phyloP scores from a whole-genome alignment of 2,329 filamentous ascomycete genomes.

The Proliferodiscus dingleyae region DNA sequence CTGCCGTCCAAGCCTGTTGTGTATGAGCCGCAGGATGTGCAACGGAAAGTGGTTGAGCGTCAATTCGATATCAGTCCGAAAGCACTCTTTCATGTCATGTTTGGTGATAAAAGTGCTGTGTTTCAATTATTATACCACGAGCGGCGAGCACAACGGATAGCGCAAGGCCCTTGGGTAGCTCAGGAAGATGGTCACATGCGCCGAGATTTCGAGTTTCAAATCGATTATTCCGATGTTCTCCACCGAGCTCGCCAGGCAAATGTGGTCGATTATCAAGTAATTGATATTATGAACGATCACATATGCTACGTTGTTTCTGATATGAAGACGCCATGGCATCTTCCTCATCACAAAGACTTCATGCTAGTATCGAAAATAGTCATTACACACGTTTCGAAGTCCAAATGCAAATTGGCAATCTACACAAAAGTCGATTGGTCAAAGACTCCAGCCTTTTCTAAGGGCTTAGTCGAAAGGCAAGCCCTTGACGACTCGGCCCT shows the following conservation, averaged over 20 bases:
- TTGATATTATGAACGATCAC: constrained; percentile 78
- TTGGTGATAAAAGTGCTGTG: constrained; percentile 91
- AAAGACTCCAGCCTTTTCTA: constrained; percentile 56
- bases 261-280: constrained; percentile 77
- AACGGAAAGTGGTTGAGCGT: constrained; percentile 67
- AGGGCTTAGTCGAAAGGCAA: constrained; percentile 59
- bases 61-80: constrained; percentile 90
- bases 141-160: constrained; percentile 70
- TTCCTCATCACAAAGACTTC: constrained; percentile 76
- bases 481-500: constrained; percentile 71
- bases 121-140: constrained; percentile 90
- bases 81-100: constrained; percentile 90
- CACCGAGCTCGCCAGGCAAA: constrained; percentile 55
- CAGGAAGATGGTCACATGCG: constrained; percentile 66
- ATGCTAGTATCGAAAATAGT: constrained; percentile 84
- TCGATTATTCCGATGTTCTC: constrained; percentile 61
- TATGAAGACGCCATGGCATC: constrained; percentile 58
- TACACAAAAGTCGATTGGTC: constrained; percentile 88
- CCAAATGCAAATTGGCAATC: constrained; percentile 84
- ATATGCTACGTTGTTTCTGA: constrained; percentile 62
- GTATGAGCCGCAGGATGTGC: constrained; percentile 80
- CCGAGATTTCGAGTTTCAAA: constrained; percentile 76
- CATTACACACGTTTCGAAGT: constrained; percentile 89
- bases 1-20: constrained; percentile 75
- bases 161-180: constrained; percentile 79